Evolutionary conservation across 345 rosid genomes (phyloP), one percentile per base, ranked within the genome.

Genomic region (Populus euphratica): DNA sequence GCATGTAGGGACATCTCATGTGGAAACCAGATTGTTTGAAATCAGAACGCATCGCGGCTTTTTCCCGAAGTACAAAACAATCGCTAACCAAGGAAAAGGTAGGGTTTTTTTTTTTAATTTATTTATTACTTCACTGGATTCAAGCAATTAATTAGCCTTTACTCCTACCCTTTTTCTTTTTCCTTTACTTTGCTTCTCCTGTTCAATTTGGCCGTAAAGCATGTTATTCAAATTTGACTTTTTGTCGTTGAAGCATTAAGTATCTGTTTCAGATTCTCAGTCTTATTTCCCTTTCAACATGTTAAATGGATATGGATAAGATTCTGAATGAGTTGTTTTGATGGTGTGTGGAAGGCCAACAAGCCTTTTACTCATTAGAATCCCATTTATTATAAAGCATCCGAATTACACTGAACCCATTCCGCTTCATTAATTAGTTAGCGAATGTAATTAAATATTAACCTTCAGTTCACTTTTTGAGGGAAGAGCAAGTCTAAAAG

Each of bases 201-300:
- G 36, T 33, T 33, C 36, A 33, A 33, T 2, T 12, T 67, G 69
- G 59, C 73, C 69, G 64, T 39, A 31, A 61, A 54, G 66, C 25
- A 75, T 59, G 47, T 41, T 63, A 43, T 21, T 71, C 12, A 75
- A 71, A 76, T 21, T 77, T 75, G 76, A 82, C 73, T 64, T 77
- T 74, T 10, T 47, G 38, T 49, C 64, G 27, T 50, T 72, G 68
- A 67, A 75, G 25, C 41, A 78, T 76, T 63, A 78, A 78, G 78
- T 50, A 71, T 70, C 78, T 72, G 72, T 71, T 80, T 79, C 76
- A 78, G 79, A 76, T 76, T 79, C 80, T 66, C 78, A 68, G 81
- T 70, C 78, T 77, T 71, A 68, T 68, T 74, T 69, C 77, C 75
- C 79, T 75, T 79, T 75, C 77, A 69, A 56, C 66, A 50, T 72